These are phyloP conservation scores for Mucor ambiguus DNA, from an alignment of 371 early-diverging fungal genomes.

Conservation along the genomic window DNA sequence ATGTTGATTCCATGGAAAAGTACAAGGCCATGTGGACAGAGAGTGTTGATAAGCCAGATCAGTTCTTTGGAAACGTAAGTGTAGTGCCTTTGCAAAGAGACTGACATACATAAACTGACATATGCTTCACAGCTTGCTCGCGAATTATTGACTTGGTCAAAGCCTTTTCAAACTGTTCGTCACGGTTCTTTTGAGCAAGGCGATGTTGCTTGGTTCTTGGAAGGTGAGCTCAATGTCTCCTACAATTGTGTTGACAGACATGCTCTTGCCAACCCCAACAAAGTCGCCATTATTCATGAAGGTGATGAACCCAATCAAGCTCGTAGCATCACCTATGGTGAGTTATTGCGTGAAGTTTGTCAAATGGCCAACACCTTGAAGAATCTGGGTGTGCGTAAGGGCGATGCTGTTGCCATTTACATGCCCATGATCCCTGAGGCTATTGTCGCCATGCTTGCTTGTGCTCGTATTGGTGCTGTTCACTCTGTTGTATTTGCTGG, in stretches of 20 bases:
- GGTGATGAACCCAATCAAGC: slow-evolving; percentile 84
- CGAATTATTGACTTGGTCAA: slow-evolving; percentile 77
- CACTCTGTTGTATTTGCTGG: slow-evolving; percentile 95
- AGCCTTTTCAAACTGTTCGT: slow-evolving; percentile 70
- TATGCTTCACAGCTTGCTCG: slow-evolving; percentile 56
- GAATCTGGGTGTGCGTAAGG: slow-evolving; percentile 82
- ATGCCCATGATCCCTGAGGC: slow-evolving; percentile 98
- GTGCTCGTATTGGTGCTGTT: slow-evolving; percentile 90
- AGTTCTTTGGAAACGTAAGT: slow-evolving; percentile 78
- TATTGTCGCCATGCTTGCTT: slow-evolving; percentile 89
- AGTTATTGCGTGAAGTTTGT: slow-evolving; percentile 81
- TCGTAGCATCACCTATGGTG: slow-evolving; percentile 80
- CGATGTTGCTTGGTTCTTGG: slow-evolving; percentile 91
- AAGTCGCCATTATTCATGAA: slow-evolving; percentile 89
- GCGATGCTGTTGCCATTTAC: slow-evolving; percentile 93
- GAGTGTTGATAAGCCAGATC: slow-evolving; percentile 73
- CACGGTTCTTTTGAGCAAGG: slow-evolving; percentile 71
- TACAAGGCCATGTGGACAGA: slow-evolving; percentile 75
- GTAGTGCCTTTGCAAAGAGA: background rate
- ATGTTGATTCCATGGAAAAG: slow-evolving; percentile 69
- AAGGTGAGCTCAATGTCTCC: slow-evolving; percentile 90
- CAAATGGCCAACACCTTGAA: slow-evolving; percentile 82
- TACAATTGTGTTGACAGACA: slow-evolving; percentile 98
- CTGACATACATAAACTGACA: background rate
- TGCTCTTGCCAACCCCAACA: slow-evolving; percentile 66